Percentiles rank a stretch among this genome's conserved stretches.
Evolutionary conservation across 306 rosid species (phyloP).

Genomic region (Glycine tomentella): DNA sequence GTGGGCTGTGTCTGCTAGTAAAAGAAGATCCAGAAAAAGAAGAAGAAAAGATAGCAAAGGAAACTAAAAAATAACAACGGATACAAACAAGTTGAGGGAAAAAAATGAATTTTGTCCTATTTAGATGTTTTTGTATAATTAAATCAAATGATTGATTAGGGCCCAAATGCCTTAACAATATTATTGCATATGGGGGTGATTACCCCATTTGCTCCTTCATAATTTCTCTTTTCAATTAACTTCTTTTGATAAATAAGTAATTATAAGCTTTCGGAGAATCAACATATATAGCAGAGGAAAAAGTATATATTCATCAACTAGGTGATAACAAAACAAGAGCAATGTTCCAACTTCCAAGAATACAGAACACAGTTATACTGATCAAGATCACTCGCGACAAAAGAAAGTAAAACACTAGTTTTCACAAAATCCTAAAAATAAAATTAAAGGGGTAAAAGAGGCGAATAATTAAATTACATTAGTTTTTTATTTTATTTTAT

Average conservation of each 20-base stretch:
- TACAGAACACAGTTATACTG: neutral
- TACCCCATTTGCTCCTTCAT: neutral
- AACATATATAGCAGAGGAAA: neutral
- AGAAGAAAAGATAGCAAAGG: neutral
- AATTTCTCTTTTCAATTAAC: neutral
- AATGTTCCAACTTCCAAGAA: neutral
- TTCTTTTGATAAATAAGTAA: slow-evolving; percentile 28
- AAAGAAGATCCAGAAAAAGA: slow-evolving; percentile 15
- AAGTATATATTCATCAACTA: neutral
- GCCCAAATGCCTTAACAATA: slow-evolving; percentile 9
- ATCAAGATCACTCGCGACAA: neutral
- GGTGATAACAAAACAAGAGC: neutral
- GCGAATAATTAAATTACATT: neutral
- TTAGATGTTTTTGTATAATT: slow-evolving; percentile 37
- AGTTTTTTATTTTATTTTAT: neutral
- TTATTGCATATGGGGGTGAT: too few species aligned
- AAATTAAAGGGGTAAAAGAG: neutral
- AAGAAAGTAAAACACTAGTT: neutral
- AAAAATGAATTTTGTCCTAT: slow-evolving; percentile 22
- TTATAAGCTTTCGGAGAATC: neutral
- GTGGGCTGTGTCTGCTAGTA: slow-evolving; percentile 28
- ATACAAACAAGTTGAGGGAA: slow-evolving; percentile 14
- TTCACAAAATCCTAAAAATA: neutral
- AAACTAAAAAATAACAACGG: slow-evolving; percentile 13
- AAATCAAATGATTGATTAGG: slow-evolving; percentile 33